phyloP scores from a whole-genome alignment of 2,329 filamentous ascomycete genomes.

The Alternaria sp. region DNA sequence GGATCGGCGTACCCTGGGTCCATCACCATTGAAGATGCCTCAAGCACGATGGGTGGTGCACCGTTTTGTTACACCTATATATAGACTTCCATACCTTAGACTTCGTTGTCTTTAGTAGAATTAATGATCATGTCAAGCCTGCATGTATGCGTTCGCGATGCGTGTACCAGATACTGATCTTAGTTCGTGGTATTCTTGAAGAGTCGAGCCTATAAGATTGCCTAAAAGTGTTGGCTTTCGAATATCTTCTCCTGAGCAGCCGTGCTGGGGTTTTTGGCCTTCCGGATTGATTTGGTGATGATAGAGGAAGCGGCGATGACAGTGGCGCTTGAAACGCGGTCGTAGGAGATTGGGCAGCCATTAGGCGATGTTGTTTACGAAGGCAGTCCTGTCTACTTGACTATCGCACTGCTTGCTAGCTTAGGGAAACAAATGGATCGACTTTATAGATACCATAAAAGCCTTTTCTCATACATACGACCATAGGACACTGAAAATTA shows the following conservation, averaged over 20 bases:
- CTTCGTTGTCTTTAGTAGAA: neutral
- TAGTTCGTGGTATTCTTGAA: neutral
- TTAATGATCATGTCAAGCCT: neutral
- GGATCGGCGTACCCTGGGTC: conserved; percentile 46
- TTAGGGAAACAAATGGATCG: neutral
- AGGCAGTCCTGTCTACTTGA: neutral
- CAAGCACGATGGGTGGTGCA: conserved; percentile 54
- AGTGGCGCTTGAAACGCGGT: neutral
- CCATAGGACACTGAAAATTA: too few species aligned
- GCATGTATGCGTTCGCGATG: neutral
- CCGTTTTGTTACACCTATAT: conserved; percentile 58
- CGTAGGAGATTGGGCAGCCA: neutral
- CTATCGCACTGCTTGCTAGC: neutral
- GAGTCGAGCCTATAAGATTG: neutral
- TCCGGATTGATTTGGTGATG: neutral
- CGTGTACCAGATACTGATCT: neutral
- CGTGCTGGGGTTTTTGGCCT: neutral
- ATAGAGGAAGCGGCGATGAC: neutral
- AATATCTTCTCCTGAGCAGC: neutral
- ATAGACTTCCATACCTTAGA: conserved; percentile 13
- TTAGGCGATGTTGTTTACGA: neutral
- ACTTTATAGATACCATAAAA: too few species aligned
- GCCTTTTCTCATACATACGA: neutral
- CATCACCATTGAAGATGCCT: conserved; percentile 50
- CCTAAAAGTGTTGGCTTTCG: neutral